phyloP scores from a whole-genome alignment of 2,329 filamentous ascomycete genomes.

The Aspergillus unguis region DNA sequence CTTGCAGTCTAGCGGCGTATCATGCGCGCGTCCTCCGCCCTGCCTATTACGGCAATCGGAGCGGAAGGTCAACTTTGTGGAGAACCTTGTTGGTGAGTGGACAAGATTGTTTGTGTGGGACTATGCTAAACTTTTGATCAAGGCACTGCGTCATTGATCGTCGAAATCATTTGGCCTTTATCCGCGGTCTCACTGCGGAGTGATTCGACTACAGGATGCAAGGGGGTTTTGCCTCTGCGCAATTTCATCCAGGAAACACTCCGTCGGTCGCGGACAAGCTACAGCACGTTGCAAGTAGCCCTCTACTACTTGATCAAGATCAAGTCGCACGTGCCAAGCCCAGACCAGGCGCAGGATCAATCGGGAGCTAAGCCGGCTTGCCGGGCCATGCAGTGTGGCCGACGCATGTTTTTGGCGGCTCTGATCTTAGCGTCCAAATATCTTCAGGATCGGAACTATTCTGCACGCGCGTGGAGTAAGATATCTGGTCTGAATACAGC shows the following conservation, averaged over 20 bases:
- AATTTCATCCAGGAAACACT: conserved; percentile 98
- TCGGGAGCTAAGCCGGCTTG: conserved; percentile 66
- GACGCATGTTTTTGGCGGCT: conserved; percentile 94
- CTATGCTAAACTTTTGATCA: conserved; percentile 22
- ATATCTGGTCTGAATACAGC: conserved; percentile 91
- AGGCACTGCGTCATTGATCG: conserved; percentile 97
- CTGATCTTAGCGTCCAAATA: conserved; percentile 97
- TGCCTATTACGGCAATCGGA: conserved; percentile 80
- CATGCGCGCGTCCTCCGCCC: conserved; percentile 63
- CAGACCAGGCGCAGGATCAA: conserved; percentile 85
- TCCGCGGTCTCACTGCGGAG: conserved; percentile 75
- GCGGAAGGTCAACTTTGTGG: conserved; percentile 91
- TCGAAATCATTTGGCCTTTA: conserved; percentile 94
- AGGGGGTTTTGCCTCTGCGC: conserved; percentile 80
- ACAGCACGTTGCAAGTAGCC: conserved; percentile 94
- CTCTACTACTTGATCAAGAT: conserved; percentile 95
- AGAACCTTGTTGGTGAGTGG: conserved; percentile 93
- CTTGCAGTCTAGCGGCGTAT: conserved; percentile 44
- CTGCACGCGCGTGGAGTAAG: conserved; percentile 96
- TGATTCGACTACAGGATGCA: conserved; percentile 62
- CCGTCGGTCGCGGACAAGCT: conserved; percentile 90
- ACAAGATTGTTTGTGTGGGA: conserved; percentile 24
- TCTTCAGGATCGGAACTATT: conserved; percentile 96
- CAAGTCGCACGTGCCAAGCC: conserved; percentile 79
- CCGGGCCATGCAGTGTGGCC: conserved; percentile 87